phyloP scores from a whole-genome alignment of 208 protist species.

The Acanthamoeba healyi region DNA sequence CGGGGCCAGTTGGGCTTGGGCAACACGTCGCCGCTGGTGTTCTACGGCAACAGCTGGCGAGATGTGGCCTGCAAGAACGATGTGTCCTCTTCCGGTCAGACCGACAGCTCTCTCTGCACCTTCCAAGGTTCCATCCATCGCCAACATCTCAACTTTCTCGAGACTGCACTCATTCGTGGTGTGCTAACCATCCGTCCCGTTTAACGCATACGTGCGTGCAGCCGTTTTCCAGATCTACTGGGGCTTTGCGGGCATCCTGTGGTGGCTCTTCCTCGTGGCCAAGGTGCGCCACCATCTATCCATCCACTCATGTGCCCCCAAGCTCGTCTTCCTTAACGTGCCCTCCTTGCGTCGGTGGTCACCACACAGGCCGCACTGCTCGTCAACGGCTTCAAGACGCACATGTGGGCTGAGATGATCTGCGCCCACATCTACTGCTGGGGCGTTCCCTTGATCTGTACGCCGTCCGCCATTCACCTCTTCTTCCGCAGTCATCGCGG shows the following conservation, averaged over 20 bases:
- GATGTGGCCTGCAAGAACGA: background rate
- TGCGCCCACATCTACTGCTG: conserved; percentile 23
- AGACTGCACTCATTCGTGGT: no score
- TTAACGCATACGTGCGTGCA: background rate
- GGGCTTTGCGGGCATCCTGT: conserved; percentile 8
- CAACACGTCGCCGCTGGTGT: background rate
- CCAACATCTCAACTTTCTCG: background rate
- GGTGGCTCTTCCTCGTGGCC: conserved; percentile 24
- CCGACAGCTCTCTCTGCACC: background rate
- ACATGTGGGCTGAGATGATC: conserved; percentile 5
- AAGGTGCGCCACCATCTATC: background rate
- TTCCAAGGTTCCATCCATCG: background rate
- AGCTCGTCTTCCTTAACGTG: background rate
- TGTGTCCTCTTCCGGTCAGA: background rate
- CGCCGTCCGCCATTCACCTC: background rate
- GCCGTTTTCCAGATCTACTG: conserved; percentile 8
- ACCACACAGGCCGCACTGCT: background rate
- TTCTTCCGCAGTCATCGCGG: no score
- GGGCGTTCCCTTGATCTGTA: conserved; percentile 6
- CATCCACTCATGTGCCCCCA: background rate
- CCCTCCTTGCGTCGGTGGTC: no score
- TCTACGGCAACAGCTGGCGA: conserved; percentile 43
- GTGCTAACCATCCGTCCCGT: no score
- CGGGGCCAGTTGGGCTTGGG: background rate
- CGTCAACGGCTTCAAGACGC: background rate